Base-by-base conservation (phyloP, 2,329 filamentous ascomycete genomes). In the Neopestalotiopsis sp. region DNA sequence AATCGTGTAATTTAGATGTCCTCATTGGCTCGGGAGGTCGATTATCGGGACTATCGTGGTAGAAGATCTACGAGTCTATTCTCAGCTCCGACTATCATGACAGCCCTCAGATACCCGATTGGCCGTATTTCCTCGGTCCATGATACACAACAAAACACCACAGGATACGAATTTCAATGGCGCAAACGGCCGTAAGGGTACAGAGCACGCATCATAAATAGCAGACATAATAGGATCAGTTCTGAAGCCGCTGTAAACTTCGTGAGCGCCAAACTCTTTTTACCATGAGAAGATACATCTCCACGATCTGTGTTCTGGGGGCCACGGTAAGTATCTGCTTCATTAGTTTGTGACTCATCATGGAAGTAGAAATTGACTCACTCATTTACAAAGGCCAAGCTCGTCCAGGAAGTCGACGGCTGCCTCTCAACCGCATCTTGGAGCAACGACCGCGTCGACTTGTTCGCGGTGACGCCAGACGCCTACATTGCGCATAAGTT, bases 401-500 rank as follows among this genome's bases (percentile, higher is more conserved):
- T 14, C n/a, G 62, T 40, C 30, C 12, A 20, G 20, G 62, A 17
- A 24, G 40, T 10, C 24, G 42, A 28, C 13, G 13, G 63, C 1
- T 69, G 68, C 34, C 64, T 69, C 14, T 34, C 68, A 32, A 40
- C 58, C 13, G 58, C 58, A 13, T 61, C 68, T 12, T 69, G 68
- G 68, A 38, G 42, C n/a, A 28, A 69, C 30, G 20, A 40, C 58
- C 68, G 68, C 17, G 58, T 69, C 20, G 68, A 69, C 24, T 42
- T 69, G 32, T 69, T 69, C 9, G 68, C 59, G 14, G 57, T 69
- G 28, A 49, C 58, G 17, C 64, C 59, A 10, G 68, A 69, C 32
- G 17, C 57, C 20, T 58, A 57, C 12, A 67, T 67, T 20, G 57
- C 45, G 65, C 68, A 69, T 61, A 69, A 67, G 40, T 69, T 67